phyloP scores from a whole-genome alignment of 495 filamentous ascomycete species.

The Penicillium roqueforti region DNA sequence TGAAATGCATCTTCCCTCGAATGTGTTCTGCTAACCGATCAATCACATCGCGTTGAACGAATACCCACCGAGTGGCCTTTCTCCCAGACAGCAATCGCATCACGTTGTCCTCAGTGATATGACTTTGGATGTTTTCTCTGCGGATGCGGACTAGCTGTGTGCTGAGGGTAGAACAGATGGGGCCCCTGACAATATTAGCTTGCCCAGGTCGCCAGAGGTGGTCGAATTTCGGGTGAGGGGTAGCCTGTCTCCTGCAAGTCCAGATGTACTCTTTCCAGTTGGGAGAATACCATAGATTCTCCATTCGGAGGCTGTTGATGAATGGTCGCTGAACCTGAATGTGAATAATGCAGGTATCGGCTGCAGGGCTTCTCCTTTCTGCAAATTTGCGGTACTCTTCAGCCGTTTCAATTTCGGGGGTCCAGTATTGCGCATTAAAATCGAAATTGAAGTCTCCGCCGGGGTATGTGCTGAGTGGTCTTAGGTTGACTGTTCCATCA shows the following conservation, averaged over 20 bases:
- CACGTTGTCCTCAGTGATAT: neutral
- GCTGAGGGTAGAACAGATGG: neutral
- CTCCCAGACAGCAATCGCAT: constrained; percentile 2
- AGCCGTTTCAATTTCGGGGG: neutral
- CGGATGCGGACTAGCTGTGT: neutral
- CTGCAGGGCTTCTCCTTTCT: neutral
- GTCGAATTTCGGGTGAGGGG: constrained; percentile 1
- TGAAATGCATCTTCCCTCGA: constrained; percentile 1
- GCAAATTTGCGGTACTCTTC: neutral
- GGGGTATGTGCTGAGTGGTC: neutral
- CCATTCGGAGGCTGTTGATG: constrained; percentile 1
- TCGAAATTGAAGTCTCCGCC: neutral
- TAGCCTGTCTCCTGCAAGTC: neutral
- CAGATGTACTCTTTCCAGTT: constrained; percentile 4
- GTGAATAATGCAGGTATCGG: constrained; percentile 2
- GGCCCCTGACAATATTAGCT: constrained; percentile 1
- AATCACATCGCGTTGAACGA: neutral
- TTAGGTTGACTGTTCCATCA: constrained; percentile 2
- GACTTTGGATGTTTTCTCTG: constrained; percentile 1
- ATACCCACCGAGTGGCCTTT: neutral
- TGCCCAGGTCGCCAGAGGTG: neutral
- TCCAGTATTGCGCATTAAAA: constrained; percentile 1
- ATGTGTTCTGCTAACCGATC: neutral
- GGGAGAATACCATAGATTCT: constrained; percentile 1
- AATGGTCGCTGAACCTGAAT: constrained; percentile 1